phyloP scores from a whole-genome alignment of 2,329 filamentous ascomycete genomes.

The Penicillium sp. region DNA sequence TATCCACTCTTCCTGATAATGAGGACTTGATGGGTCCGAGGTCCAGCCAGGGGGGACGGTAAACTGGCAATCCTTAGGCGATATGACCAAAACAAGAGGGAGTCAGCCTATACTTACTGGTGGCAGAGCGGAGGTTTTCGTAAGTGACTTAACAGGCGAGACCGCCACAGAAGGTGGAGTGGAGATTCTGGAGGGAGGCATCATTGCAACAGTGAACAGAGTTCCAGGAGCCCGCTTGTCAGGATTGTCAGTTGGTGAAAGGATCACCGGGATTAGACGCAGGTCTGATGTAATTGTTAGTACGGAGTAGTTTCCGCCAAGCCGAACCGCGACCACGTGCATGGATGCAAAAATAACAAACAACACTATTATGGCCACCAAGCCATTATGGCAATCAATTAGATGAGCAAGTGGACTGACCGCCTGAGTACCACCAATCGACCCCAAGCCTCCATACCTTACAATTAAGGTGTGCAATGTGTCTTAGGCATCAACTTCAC shows the following conservation, averaged over 20 bases:
- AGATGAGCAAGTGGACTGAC: no score
- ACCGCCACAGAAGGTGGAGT: neutral
- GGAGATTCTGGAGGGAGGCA: neutral
- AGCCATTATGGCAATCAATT: neutral
- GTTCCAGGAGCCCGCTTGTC: neutral
- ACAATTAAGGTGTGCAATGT: neutral
- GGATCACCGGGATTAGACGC: neutral
- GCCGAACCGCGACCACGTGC: neutral
- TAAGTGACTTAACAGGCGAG: neutral
- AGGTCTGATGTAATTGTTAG: conserved; percentile 7
- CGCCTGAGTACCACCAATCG: no score
- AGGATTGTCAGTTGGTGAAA: neutral
- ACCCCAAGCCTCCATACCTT: neutral
- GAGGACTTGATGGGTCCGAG: neutral
- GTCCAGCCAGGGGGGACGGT: neutral
- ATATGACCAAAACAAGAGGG: neutral
- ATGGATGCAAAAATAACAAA: neutral
- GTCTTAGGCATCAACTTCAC: no score
- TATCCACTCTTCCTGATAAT: conserved; percentile 1
- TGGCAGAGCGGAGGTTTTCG: conserved; percentile 1
- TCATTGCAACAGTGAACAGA: neutral
- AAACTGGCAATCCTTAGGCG: neutral
- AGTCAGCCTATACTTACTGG: neutral
- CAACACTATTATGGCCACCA: neutral
- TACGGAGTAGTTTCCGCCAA: neutral